Evolutionary conservation across 495 filamentous ascomycete genomes (phyloP).

Genomic region (Neurospora sp.): DNA sequence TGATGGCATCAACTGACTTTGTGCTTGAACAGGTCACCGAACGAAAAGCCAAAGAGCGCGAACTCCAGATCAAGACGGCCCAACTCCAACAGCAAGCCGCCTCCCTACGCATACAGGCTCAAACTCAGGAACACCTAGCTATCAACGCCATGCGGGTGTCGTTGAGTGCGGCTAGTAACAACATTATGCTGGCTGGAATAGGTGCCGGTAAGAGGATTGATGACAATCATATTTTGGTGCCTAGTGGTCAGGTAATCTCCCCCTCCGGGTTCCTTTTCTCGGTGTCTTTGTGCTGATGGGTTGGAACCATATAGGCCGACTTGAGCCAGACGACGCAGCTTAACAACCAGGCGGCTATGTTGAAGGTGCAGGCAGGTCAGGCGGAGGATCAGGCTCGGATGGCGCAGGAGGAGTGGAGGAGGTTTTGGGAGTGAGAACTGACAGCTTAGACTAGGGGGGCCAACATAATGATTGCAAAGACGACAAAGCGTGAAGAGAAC

Average conservation of each 20-base stretch:
- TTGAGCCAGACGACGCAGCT: constrained; percentile 7
- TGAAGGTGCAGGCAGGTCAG: constrained; percentile 8
- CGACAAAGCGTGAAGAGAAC: too few species aligned
- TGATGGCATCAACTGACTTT: too few species aligned
- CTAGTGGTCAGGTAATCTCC: constrained; percentile 1
- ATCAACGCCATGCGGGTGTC: background rate
- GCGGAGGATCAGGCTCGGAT: constrained; percentile 1
- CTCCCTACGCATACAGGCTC: background rate
- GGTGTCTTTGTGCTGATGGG: background rate
- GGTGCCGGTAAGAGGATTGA: constrained; percentile 3
- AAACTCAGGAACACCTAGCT: constrained; percentile 4
- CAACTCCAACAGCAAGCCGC: constrained; percentile 1
- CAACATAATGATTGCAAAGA: too few species aligned
- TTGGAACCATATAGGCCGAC: constrained; percentile 1
- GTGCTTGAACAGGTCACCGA: background rate
- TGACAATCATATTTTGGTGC: background rate
- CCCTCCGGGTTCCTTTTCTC: background rate
- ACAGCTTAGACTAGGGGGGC: too few species aligned
- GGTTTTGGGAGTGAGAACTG: constrained; percentile 3
- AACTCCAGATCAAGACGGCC: constrained; percentile 2
- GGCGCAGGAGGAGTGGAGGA: constrained; percentile 7
- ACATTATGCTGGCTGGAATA: constrained; percentile 4
- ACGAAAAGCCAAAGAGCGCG: constrained; percentile 1
- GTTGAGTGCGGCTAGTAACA: constrained; percentile 1
- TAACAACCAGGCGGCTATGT: constrained; percentile 8